Conservation (phyloP, 352 stramenopile species). For the Phytopythium oedochilum region DNA sequence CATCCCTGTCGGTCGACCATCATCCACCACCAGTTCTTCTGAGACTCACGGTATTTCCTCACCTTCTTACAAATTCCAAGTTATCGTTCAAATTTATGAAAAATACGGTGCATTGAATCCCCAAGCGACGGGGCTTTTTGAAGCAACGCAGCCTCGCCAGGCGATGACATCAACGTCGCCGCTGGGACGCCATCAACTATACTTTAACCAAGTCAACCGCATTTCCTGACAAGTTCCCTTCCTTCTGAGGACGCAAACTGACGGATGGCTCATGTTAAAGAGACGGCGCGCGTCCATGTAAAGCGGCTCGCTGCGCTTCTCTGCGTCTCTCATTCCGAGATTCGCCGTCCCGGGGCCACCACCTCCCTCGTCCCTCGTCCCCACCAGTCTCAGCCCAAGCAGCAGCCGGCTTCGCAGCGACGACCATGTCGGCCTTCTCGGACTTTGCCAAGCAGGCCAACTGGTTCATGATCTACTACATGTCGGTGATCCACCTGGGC, state of each 20-base stretch:
- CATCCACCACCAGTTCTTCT: neutral
- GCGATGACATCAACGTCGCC: conserved; percentile 6
- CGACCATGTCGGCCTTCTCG: conserved; percentile 44
- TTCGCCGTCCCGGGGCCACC: neutral
- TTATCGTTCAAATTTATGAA: neutral
- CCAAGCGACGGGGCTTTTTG: neutral
- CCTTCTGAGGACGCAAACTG: too few relatives aligned
- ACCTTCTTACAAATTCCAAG: conserved; percentile 19
- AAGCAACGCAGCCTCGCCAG: neutral
- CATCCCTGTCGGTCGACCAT: neutral
- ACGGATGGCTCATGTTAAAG: neutral
- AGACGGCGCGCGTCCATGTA: conserved; percentile 3
- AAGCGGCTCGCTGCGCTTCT: neutral
- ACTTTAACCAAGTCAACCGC: neutral
- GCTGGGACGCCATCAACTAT: neutral
- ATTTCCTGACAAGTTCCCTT: too few relatives aligned
- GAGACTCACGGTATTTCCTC: neutral
- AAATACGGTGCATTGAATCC: neutral
- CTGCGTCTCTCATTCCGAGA: neutral
- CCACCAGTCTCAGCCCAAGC: neutral
- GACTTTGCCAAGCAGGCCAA: conserved; percentile 90
- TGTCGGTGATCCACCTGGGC: conserved; percentile 89
- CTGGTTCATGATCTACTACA: conserved; percentile 97
- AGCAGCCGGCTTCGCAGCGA: neutral
- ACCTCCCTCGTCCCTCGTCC: neutral